Evolutionary conservation across 192 early-diverging fungal genomes (phyloP), one percentile per base, ranked within the genome.

Genomic region (Mortierella hygrophila): DNA sequence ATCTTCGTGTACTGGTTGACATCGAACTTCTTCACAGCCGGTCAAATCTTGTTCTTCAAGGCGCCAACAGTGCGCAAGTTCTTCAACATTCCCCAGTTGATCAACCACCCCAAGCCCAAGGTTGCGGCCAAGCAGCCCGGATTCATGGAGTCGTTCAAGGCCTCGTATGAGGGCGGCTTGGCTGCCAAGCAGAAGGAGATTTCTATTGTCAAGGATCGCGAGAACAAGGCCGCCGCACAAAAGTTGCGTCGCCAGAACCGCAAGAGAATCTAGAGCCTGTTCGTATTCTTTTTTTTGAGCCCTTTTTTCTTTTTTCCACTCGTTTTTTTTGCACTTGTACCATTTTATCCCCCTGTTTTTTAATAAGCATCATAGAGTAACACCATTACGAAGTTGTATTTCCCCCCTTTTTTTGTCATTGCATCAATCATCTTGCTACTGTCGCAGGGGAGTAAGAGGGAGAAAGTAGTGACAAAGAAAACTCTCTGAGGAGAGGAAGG

Each of bases 1-100:
- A 89, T 97, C 49, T 96, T 98, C 88, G 88, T 96, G 70, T 97
- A 97, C 89, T 97, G 96, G 96, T 87, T 96, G 72, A 92, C 94
- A 68, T 94, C 94, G 79, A 97, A 96, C 88, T 35, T 92, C 13
- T 91, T 93, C 72, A 94, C 95, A 11, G 84, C 95, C 26, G 75
- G 89, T 42, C 97, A 98, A 91, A 90, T 94, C 55, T 68, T 93
- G 40, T 79, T 92, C 46, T 89, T 98, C 46, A 92, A 91, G 88
- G 79, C 87, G 46, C 89, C 90, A n/a, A 15, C 78, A 32, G 90
- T 97, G 38, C 93, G 94, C 68, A 72, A 69, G 1, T 52, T 85
- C 40, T 90, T 94, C 54, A 90, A 90, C 69, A 95, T 98, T 71
- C 93, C 93, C 15, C 88, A 88, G 15, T 72, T 90, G 21, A 70